Percentiles rank a stretch among this genome's conserved stretches.
phyloP scores from a whole-genome alignment of 2,329 filamentous ascomycete species.

The Beauveria bassiana region DNA sequence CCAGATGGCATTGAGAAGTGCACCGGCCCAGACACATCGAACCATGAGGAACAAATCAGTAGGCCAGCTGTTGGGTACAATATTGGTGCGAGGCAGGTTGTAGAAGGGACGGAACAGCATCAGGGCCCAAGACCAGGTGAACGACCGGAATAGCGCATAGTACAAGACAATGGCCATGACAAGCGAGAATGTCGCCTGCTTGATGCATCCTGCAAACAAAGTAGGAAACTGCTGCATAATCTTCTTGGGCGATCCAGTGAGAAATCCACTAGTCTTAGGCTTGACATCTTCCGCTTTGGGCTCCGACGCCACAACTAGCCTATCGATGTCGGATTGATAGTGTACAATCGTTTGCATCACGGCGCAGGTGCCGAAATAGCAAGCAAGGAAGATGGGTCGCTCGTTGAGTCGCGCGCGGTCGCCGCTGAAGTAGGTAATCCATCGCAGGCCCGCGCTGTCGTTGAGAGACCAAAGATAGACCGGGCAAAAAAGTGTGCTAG shows the following conservation, averaged over 20 bases:
- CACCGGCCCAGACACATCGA: slow-evolving; percentile 53
- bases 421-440: slow-evolving; percentile 63
- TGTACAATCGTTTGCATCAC: slow-evolving; percentile 63
- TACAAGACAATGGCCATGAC: slow-evolving; percentile 51
- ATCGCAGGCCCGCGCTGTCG: slow-evolving; percentile 53
- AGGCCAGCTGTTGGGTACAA: slow-evolving; percentile 51
- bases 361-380: slow-evolving; percentile 61
- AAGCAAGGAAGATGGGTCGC: slow-evolving; percentile 71
- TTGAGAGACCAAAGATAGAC: slow-evolving; percentile 69
- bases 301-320: slow-evolving; percentile 35
- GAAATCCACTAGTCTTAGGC: slow-evolving; percentile 18
- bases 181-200: slow-evolving; percentile 33
- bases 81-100: slow-evolving; percentile 64
- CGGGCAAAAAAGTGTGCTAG: slow-evolving; percentile 71
- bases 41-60: slow-evolving; percentile 48
- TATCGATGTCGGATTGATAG: slow-evolving; percentile 66
- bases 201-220: slow-evolving; percentile 30
- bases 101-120: slow-evolving; percentile 65
- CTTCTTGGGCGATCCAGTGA: slow-evolving; percentile 25
- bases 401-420: slow-evolving; percentile 79
- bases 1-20: slow-evolving; percentile 66
- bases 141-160: slow-evolving; percentile 50
- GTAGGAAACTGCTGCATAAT: slow-evolving; percentile 32
- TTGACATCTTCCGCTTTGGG: slow-evolving; percentile 14
- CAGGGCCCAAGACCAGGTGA: slow-evolving; percentile 63